A percentile compares a stretch with the other conserved stretches of the same genome.
Evolutionary conservation across 1,139 yeast genomes (phyloP).

Genomic region (Candida sp.): DNA sequence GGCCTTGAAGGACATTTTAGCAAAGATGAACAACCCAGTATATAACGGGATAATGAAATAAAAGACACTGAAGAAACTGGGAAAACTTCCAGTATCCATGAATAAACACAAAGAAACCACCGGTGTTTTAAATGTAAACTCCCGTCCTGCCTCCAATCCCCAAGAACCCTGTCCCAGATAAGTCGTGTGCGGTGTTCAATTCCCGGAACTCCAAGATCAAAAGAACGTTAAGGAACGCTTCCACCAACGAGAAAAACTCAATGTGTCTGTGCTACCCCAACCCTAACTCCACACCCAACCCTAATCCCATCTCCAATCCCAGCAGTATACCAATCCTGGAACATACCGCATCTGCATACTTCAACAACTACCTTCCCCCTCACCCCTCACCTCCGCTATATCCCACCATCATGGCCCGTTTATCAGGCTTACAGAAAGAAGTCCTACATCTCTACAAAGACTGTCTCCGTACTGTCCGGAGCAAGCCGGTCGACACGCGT

Average conservation of each 20-base stretch:
- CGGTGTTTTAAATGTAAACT: conserved; percentile 35
- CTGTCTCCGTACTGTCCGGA: conserved; percentile 56
- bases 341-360: too few species aligned
- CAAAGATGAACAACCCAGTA: conserved; percentile 26
- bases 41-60: conserved; percentile 41
- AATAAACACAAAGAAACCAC: conserved; percentile 43
- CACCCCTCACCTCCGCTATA: not conserved
- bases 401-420: conserved; percentile 32
- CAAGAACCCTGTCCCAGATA: too few species aligned
- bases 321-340: not conserved
- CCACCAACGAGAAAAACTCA: too few species aligned
- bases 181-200: too few species aligned
- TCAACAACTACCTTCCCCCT: not conserved
- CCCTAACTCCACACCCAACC: too few species aligned
- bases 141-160: not conserved
- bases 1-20: conserved; percentile 32
- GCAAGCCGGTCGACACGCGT: conserved; percentile 55
- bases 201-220: too few species aligned
- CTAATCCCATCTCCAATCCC: too few species aligned
- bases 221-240: too few species aligned
- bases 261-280: too few species aligned
- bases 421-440: conserved; percentile 67
- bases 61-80: conserved; percentile 39
- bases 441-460: conserved; percentile 65
- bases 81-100: conserved; percentile 34